These are phyloP conservation scores for Talaromyces thailandensis DNA, from an alignment of 495 filamentous ascomycete species.

Conservation along the genomic window DNA sequence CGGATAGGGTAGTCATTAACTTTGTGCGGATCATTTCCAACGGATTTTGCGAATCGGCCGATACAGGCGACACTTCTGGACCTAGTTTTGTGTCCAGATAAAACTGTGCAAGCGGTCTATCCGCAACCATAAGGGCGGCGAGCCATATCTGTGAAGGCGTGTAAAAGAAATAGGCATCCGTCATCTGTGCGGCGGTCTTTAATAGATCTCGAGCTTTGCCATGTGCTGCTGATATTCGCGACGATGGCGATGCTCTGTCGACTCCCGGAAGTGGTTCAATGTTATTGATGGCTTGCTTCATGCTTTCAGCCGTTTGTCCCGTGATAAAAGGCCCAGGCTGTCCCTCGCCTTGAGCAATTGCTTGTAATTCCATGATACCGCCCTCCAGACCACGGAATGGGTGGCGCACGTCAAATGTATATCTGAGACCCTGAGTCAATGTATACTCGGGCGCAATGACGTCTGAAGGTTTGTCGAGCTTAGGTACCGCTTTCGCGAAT, in stretches of 20 bases:
- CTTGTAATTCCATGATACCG: constrained; percentile 71
- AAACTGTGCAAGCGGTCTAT: constrained; percentile 59
- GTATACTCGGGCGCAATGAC: constrained; percentile 86
- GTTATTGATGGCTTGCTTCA: constrained; percentile 22
- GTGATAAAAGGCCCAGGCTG: constrained; percentile 27
- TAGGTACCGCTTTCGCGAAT: constrained; percentile 53
- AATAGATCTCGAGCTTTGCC: constrained; percentile 59
- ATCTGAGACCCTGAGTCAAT: constrained; percentile 85
- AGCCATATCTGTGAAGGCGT: constrained; percentile 93
- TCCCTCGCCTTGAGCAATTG: constrained; percentile 45
- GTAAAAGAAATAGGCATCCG: constrained; percentile 92
- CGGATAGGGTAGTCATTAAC: constrained; percentile 28
- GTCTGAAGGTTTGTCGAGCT: constrained; percentile 56
- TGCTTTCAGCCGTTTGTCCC: constrained; percentile 25
- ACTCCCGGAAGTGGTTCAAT: constrained; percentile 18
- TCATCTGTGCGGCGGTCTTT: constrained; percentile 70
- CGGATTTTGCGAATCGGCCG: constrained; percentile 14
- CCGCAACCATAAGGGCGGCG: constrained; percentile 64
- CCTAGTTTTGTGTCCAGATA: constrained; percentile 68
- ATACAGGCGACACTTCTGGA: not conserved
- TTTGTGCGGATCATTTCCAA: constrained; percentile 30
- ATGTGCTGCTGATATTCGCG: constrained; percentile 59
- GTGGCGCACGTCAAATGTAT: constrained; percentile 86
- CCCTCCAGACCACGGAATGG: constrained; percentile 84
- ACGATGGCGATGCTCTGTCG: constrained; percentile 17